Evolutionary conservation across 2,329 filamentous ascomycete genomes (phyloP).

Genomic region (Xylariaceae sp.): DNA sequence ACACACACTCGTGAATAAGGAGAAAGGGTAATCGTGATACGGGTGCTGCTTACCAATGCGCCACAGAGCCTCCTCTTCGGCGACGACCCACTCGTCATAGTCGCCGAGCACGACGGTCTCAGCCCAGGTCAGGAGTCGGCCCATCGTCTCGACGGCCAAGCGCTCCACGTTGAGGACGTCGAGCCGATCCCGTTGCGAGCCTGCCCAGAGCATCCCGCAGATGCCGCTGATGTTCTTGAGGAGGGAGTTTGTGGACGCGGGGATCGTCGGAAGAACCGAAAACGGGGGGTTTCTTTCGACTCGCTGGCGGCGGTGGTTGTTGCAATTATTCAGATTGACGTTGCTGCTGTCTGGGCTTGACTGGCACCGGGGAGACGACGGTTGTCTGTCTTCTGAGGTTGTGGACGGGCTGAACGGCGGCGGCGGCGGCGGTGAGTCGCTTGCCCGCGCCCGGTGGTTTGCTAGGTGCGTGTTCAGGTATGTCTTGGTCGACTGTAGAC

Average conservation of each 20-base stretch:
- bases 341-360: background rate
- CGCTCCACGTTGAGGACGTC: constrained; percentile 36
- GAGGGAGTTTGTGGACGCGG: constrained; percentile 29
- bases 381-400: background rate
- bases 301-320: background rate
- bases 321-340: background rate
- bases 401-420: background rate
- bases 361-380: background rate
- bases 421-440: background rate
- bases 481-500: constrained; percentile 24
- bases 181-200: constrained; percentile 35
- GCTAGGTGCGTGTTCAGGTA: constrained; percentile 24
- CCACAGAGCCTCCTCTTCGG: constrained; percentile 10
- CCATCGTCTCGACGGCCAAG: constrained; percentile 35
- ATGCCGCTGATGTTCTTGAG: constrained; percentile 37
- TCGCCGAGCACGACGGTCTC: constrained; percentile 34
- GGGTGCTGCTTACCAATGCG: background rate
- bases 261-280: constrained; percentile 5
- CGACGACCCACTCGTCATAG: constrained; percentile 21
- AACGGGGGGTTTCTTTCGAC: too few relatives aligned
- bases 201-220: constrained; percentile 37
- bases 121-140: constrained; percentile 33
- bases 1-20: background rate
- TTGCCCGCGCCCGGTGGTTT: constrained; percentile 21
- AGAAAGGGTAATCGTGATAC: background rate